Evolutionary conservation across 257 asterid species (phyloP).

Genomic region (Marsdenia floribunda): DNA sequence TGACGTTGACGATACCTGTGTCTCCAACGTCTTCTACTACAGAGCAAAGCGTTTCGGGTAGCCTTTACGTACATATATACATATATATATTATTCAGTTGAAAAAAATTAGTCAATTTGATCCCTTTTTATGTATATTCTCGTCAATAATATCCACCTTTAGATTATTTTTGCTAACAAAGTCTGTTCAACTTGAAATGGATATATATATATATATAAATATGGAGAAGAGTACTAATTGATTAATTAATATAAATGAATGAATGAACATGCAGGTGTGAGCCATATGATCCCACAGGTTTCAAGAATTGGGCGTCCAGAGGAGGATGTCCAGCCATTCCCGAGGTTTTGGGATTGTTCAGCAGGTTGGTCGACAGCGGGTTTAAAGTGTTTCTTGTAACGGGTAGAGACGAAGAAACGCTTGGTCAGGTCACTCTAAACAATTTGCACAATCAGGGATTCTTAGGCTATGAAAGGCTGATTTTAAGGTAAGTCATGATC

Average conservation of each 20-base stretch:
- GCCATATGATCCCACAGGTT: constrained; percentile 54
- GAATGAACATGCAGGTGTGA: constrained; percentile 32
- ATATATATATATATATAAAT: no score
- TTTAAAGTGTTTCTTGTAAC: constrained; percentile 52
- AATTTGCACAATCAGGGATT: constrained; percentile 45
- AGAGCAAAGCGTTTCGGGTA: constrained; percentile 40
- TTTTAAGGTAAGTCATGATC: constrained; percentile 33
- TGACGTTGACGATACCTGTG: constrained; percentile 62
- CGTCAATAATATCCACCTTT: no score
- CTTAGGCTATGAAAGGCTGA: constrained; percentile 44
- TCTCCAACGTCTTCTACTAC: constrained; percentile 53
- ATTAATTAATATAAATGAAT: no score
- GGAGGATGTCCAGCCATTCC: constrained; percentile 44
- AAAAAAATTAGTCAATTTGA: no score
- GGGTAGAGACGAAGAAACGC: constrained; percentile 52
- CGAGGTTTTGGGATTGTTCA: constrained; percentile 40
- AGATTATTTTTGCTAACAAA: no score
- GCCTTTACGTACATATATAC: no score
- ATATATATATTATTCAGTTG: no score
- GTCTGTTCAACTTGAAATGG: no score
- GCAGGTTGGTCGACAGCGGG: constrained; percentile 32
- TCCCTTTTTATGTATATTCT: no score
- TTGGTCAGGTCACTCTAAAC: constrained; percentile 37
- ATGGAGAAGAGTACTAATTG: background rate
- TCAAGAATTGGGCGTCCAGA: constrained; percentile 50